Evolutionary conservation across 179 eudicot species (phyloP).

Genomic region (Heliamphora pulchella): DNA sequence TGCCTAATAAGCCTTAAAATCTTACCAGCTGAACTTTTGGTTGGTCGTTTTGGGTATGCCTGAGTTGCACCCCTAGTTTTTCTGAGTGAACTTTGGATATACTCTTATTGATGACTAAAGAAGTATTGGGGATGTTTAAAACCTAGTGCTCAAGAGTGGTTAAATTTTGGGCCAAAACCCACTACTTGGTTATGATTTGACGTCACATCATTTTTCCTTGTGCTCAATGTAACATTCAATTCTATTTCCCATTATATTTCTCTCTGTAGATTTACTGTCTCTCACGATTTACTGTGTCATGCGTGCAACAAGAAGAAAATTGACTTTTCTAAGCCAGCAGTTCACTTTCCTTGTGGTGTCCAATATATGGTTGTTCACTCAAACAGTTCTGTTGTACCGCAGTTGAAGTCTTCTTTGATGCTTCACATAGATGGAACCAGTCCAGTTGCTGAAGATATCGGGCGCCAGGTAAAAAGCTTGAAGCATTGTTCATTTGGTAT

Average conservation of each 20-base stretch:
- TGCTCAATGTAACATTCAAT: background rate
- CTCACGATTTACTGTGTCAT: background rate
- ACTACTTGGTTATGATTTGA: no score
- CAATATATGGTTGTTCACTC: background rate
- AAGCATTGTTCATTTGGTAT: background rate
- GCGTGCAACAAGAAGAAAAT: background rate
- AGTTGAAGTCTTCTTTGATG: constrained; percentile 69
- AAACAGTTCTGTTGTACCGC: constrained; percentile 19
- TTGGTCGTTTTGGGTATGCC: no score
- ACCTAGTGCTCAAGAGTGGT: no score
- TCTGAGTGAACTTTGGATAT: no score
- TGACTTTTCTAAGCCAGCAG: background rate
- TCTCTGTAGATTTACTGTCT: background rate
- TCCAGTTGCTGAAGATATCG: constrained; percentile 66
- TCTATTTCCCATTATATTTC: background rate
- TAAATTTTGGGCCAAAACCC: no score
- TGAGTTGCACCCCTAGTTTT: no score
- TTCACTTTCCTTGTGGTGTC: constrained; percentile 6
- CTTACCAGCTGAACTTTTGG: no score
- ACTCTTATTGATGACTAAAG: no score
- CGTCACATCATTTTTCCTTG: no score
- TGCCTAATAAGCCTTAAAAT: no score
- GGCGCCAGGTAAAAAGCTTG: constrained; percentile 51
- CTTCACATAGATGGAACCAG: constrained; percentile 51
- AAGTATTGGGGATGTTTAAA: no score